Base-by-base conservation (phyloP, 805 yeast species). In the Myxozyma vanderwaltii region DNA sequence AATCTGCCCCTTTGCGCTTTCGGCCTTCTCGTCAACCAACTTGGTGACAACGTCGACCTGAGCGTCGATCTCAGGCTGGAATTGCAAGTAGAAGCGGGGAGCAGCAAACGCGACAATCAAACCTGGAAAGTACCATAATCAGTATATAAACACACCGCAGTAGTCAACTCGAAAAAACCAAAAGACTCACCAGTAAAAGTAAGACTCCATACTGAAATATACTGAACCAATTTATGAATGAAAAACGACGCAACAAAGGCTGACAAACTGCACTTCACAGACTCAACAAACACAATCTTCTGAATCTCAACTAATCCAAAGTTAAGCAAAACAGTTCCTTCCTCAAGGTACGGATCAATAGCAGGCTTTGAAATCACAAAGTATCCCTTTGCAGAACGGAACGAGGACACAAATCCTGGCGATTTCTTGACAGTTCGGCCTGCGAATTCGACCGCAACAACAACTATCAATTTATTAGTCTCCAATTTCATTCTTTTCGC, bases 61-160 rank as follows among this genome's bases (percentile, higher is more conserved):
- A 3, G 81, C 82, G 75, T 88, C 91, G 70, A 91, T 87, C 78
- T 88, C 86, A 70, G 80, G 80, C 80, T 89, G 85, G 82, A 88
- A 84, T 67, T 80, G 80, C 68, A 82, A 76, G 79, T 91, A 92
- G 63, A 86, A 70, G 29, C 81, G 82, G 59, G 98, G 98, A 46
- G 82, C 77, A 45, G 95, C 75, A 81, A 92, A 92, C 15, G 86
- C 80, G 21, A 78, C 70, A 50, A 88, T 73, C 50, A 85, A 84
- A 45, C 83, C 73, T 51, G 81, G 70, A 66, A 3, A 86, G n/a
- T n/a, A n/a, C n/a, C n/a, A n/a, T n/a, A n/a, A n/a, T n/a, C n/a
- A n/a, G n/a, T n/a, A n/a, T 5, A 26, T 48, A 40, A 41, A 8
- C 31, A 15, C 6, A 27, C 12, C 31, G 7, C 26, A 23, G 6